Conservation (phyloP, 2,329 filamentous ascomycete genomes). For the Monosporascus sp. region DNA sequence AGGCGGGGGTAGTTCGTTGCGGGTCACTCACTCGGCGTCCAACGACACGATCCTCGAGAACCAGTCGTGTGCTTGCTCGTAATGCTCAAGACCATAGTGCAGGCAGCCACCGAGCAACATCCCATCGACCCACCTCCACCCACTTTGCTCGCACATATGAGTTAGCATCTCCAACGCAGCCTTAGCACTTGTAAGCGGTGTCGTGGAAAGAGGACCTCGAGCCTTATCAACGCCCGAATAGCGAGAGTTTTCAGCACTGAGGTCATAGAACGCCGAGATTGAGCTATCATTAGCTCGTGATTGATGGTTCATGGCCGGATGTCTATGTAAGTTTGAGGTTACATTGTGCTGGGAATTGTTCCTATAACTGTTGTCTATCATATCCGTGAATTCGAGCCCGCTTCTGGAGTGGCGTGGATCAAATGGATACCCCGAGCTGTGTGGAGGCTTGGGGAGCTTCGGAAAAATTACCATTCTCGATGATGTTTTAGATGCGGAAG, state of each 20-base stretch:
- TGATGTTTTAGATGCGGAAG: slow-evolving; percentile 31
- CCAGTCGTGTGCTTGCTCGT: slow-evolving; percentile 70
- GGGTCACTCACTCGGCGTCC: slow-evolving; percentile 46
- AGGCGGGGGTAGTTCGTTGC: background rate
- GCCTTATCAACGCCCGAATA: slow-evolving; percentile 11
- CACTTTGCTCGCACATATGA: slow-evolving; percentile 70
- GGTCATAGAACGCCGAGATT: slow-evolving; percentile 17
- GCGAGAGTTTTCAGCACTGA: slow-evolving; percentile 15
- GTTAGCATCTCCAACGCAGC: slow-evolving; percentile 67
- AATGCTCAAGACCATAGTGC: slow-evolving; percentile 82
- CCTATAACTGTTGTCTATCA: slow-evolving; percentile 8
- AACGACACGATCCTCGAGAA: slow-evolving; percentile 59
- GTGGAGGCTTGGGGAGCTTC: slow-evolving; percentile 38
- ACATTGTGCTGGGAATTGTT: slow-evolving; percentile 7
- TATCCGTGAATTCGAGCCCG: slow-evolving; percentile 7
- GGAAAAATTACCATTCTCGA: slow-evolving; percentile 51
- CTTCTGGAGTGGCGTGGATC: slow-evolving; percentile 12
- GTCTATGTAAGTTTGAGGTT: slow-evolving; percentile 8
- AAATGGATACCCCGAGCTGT: slow-evolving; percentile 9
- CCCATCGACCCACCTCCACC: slow-evolving; percentile 88
- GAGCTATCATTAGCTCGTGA: slow-evolving; percentile 11
- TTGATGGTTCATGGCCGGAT: slow-evolving; percentile 10
- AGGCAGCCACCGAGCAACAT: slow-evolving; percentile 88
- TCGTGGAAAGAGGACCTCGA: slow-evolving; percentile 22
- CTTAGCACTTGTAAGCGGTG: slow-evolving; percentile 52